Evolutionary conservation across 768 basidiomycete species (phyloP).

Genomic region (Trametes elegans): DNA sequence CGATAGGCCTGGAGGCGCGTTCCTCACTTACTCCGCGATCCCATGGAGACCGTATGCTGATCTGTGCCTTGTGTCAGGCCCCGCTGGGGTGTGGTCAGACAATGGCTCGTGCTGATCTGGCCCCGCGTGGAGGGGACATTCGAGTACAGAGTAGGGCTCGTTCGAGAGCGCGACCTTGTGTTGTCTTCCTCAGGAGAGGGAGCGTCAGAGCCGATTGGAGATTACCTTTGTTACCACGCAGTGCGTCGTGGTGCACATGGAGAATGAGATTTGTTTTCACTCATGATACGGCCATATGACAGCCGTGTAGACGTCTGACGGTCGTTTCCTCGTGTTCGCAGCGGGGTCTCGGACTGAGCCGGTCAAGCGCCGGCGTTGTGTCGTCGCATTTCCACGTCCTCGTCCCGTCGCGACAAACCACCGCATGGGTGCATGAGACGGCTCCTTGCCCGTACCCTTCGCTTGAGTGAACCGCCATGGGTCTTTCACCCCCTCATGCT

Average conservation of each 20-base stretch:
- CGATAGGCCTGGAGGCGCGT: slow-evolving; percentile 27
- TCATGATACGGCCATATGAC: neutral
- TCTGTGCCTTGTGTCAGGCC: slow-evolving; percentile 10
- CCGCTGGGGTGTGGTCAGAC: slow-evolving; percentile 27
- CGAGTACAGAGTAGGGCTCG: no score
- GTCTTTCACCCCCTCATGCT: no score
- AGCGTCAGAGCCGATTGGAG: no score
- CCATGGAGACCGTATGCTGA: neutral
- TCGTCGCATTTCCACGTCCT: neutral
- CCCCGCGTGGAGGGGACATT: neutral
- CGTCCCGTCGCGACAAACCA: neutral
- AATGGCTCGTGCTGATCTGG: slow-evolving; percentile 25
- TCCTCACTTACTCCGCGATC: no score
- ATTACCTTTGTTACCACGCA: no score
- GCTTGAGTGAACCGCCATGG: no score
- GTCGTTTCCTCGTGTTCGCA: neutral
- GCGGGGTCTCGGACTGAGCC: neutral
- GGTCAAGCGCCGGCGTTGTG: neutral
- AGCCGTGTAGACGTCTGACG: neutral
- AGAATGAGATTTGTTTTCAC: neutral
- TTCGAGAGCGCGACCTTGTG: neutral
- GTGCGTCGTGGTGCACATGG: neutral
- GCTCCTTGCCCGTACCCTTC: no score
- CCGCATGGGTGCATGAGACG: no score
- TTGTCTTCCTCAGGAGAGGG: no score